Percentiles rank a stretch among this genome's conserved stretches.
Conservation (phyloP, 306 rosid genomes). For the Pueraria montana region DNA sequence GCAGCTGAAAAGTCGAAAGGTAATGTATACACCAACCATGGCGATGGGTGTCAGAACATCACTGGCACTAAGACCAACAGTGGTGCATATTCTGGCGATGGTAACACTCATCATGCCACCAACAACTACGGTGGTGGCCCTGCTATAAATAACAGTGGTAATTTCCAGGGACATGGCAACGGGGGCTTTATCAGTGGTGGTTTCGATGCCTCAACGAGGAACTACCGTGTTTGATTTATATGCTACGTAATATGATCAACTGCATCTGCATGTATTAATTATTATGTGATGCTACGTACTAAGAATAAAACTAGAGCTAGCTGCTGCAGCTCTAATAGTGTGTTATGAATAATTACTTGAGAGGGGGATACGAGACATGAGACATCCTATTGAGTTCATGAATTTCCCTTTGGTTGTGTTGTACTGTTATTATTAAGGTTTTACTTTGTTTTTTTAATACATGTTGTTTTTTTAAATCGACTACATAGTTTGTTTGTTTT, state of each 20-base stretch:
- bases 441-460: no score
- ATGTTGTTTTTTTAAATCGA: no score
- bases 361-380: no score
- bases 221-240: background rate
- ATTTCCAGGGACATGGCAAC: slow-evolving; percentile 34
- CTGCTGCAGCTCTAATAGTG: background rate
- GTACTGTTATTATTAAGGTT: no score
- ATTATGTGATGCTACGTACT: background rate
- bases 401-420: no score
- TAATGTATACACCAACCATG: background rate
- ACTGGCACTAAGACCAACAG: background rate
- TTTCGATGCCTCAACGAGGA: background rate
- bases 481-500: no score
- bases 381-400: no score
- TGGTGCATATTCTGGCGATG: slow-evolving; percentile 15
- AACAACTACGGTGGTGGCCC: background rate
- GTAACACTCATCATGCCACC: background rate
- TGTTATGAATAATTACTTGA: no score
- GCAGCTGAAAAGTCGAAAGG: background rate
- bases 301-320: background rate
- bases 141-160: background rate
- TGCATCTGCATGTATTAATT: no score
- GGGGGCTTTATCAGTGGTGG: slow-evolving; percentile 10
- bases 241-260: no score
- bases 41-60: background rate